Percentiles rank a stretch among this genome's conserved stretches.
These are phyloP conservation scores for Fusarium odoratissimum DNA, from an alignment of 2,329 filamentous ascomycete genomes.

Conservation along the genomic window DNA sequence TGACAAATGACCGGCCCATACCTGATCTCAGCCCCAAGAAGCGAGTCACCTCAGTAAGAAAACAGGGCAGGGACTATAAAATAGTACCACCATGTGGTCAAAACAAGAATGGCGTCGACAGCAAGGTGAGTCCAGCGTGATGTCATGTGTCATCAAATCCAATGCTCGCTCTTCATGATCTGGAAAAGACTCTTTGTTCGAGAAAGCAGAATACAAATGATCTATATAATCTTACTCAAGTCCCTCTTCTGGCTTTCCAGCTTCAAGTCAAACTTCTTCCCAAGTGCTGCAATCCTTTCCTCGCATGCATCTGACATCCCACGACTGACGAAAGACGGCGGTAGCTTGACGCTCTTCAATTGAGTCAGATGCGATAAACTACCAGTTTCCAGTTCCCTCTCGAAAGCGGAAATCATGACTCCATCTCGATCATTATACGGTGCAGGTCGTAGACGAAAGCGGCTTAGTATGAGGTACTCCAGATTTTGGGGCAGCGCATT, in stretches of 20 bases:
- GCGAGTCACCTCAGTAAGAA: background rate
- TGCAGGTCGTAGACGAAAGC: background rate
- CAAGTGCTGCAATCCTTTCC: background rate
- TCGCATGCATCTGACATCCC: background rate
- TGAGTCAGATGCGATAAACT: background rate
- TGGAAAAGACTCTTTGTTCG: background rate
- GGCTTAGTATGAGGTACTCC: background rate
- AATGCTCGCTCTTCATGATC: background rate
- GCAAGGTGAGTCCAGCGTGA: background rate
- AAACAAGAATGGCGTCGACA: background rate
- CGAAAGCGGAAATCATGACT: background rate
- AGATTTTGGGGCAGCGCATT: background rate
- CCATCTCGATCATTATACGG: background rate
- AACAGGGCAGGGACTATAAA: background rate
- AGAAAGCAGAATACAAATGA: background rate
- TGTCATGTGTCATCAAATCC: background rate
- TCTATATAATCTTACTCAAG: background rate
- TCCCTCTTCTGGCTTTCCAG: background rate
- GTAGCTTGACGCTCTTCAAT: background rate
- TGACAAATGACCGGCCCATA: background rate
- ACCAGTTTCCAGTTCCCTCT: background rate
- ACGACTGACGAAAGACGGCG: background rate
- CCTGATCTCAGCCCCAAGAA: background rate
- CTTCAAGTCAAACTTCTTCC: background rate
- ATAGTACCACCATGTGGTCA: background rate